Base-by-base conservation (phyloP, 208 protist species). In the Crithidia fasciculata region DNA sequence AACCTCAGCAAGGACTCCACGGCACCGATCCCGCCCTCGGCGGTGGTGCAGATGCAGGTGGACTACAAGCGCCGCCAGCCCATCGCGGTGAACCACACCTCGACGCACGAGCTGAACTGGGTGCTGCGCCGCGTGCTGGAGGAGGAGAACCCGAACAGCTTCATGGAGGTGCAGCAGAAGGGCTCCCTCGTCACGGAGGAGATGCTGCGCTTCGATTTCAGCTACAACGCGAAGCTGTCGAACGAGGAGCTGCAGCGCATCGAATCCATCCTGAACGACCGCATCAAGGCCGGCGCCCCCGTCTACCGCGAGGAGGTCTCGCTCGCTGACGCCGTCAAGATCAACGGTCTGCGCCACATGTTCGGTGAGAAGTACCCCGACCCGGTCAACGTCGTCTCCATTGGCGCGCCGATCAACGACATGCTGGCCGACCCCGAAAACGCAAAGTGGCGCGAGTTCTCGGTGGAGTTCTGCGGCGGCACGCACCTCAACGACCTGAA, bases 291-390 rank as follows among this genome's bases (percentile, higher is more conserved):
- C 49, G 81, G 82, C 41, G 61, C 95, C 10, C 56, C 53, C 19
- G 97, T 99, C 8, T 95, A 97, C 90, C 84, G 89, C 41, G 71
- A 95, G 76, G 88, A 97, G 63, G 94, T 98, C 13, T 76, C 93
- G 8, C 85, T 99, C 16, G 84, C 84, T 19, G 63, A 60, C 3
- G 95, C 95, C 0, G 78, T 69, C 76, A 74, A 78, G 56, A 97
- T 98, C 80, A 78, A 83, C 58, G 85, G 89, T 9, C 81, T 97
- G 61, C 87, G 92, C 50, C 85, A 87, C 66, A 98, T 99, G 76
- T 99, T 99, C 74, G 98, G 98, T 64, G 98, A 99, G 84, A 98
- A 97, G 62, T 99, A 99, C 87, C 98, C 98, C 12, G 98, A 99
- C 74, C 98, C 97, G 41, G 99, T 99, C 36, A 93, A 97, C 74